phyloP scores from a whole-genome alignment of 306 rosid genomes.

The Gillenia trifoliata region DNA sequence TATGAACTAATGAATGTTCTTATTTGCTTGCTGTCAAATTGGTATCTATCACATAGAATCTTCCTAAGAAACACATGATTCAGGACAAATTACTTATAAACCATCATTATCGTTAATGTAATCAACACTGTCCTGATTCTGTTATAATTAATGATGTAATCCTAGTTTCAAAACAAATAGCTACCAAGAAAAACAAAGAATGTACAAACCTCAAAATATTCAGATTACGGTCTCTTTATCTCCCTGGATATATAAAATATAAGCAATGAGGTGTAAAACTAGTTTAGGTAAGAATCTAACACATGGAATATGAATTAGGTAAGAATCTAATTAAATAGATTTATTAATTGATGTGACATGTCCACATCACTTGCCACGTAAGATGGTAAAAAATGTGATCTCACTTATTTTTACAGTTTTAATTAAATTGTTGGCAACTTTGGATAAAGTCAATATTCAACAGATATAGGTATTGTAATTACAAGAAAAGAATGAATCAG shows the following conservation, averaged over 20 bases:
- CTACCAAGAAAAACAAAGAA: background rate
- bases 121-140: background rate
- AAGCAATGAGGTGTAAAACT: background rate
- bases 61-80: background rate
- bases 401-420: too few species aligned
- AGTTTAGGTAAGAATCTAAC: background rate
- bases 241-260: background rate
- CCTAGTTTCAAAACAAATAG: background rate
- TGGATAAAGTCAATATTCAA: background rate
- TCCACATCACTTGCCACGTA: too few species aligned
- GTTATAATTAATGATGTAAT: background rate
- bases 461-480: background rate
- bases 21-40: background rate
- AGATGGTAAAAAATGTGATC: too few species aligned
- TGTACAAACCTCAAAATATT: background rate
- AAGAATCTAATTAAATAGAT: too few species aligned
- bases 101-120: background rate
- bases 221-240: background rate
- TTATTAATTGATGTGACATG: too few species aligned
- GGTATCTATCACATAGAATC: background rate
- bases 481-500: background rate
- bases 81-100: background rate
- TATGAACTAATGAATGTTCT: background rate
- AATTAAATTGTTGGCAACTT: background rate
- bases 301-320: background rate